Conservation (phyloP, 768 basidiomycete genomes). For the Naganishia vishniacii region DNA sequence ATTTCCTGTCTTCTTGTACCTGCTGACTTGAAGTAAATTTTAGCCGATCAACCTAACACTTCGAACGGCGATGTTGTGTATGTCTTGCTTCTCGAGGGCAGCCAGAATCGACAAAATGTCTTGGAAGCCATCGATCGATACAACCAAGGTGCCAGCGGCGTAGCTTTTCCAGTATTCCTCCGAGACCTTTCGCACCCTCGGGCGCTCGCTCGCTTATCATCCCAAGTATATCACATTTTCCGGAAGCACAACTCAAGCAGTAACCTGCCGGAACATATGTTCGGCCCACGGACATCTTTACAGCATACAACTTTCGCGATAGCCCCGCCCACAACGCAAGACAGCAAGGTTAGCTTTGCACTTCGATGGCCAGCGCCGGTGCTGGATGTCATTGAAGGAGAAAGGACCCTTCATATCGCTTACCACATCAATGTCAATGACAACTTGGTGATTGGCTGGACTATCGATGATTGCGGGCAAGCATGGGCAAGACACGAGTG, state of each 20-base stretch:
- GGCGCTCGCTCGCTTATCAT: not conserved
- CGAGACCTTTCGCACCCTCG: not conserved
- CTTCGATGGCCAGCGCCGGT: slow-evolving; percentile 16
- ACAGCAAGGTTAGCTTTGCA: slow-evolving; percentile 9
- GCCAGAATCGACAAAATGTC: too few species aligned
- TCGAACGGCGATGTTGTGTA: not conserved
- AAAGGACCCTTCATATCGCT: slow-evolving; percentile 20
- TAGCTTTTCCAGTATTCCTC: not conserved
- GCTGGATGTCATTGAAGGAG: slow-evolving; percentile 13
- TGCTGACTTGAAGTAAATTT: not conserved
- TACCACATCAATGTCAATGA: not conserved
- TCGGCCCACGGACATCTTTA: not conserved
- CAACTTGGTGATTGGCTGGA: not conserved
- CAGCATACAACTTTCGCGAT: not conserved
- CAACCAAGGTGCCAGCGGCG: not conserved
- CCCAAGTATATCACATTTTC: not conserved
- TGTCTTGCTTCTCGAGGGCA: not conserved
- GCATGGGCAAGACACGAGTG: slow-evolving; percentile 19
- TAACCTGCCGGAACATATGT: not conserved
- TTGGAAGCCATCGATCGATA: not conserved
- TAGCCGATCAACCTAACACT: not conserved
- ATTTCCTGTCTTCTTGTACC: not conserved
- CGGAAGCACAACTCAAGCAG: not conserved
- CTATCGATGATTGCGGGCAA: slow-evolving; percentile 17
- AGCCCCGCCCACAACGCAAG: not conserved